phyloP scores from a whole-genome alignment of 148 eudicot species.

The Oxyria digyna region DNA sequence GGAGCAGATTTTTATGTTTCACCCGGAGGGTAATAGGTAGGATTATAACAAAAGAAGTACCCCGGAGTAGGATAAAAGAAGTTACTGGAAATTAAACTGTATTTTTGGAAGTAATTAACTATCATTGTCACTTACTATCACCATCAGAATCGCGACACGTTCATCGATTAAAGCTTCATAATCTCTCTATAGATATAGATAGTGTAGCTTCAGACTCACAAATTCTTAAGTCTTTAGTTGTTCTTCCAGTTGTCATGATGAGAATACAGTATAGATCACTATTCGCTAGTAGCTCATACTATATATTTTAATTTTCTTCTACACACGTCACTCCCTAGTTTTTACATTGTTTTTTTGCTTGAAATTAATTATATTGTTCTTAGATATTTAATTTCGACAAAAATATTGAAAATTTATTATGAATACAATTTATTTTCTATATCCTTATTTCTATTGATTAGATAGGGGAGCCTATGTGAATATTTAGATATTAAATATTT shows the following conservation, averaged over 20 bases:
- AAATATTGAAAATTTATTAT: too few species aligned
- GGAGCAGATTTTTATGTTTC: not conserved
- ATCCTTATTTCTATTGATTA: too few species aligned
- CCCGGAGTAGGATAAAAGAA: not conserved
- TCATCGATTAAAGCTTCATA: not conserved
- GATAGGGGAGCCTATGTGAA: too few species aligned
- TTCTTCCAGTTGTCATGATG: not conserved
- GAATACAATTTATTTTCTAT: too few species aligned
- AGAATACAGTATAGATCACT: not conserved
- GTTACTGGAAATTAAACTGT: not conserved
- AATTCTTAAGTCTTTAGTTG: not conserved
- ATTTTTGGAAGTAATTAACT: not conserved
- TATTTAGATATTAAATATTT: too few species aligned
- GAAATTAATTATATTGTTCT: too few species aligned
- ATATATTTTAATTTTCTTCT: too few species aligned
- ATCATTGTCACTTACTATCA: conserved; percentile 9
- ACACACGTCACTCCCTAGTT: too few species aligned
- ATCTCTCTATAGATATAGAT: not conserved
- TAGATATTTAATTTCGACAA: too few species aligned
- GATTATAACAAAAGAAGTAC: not conserved
- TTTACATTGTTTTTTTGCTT: too few species aligned
- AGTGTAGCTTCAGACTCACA: not conserved
- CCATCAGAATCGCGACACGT: not conserved
- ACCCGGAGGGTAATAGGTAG: not conserved
- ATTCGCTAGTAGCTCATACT: too few species aligned